Conservation (phyloP, 2,329 filamentous ascomycete species). For the Phyllosticta citribraziliensis region DNA sequence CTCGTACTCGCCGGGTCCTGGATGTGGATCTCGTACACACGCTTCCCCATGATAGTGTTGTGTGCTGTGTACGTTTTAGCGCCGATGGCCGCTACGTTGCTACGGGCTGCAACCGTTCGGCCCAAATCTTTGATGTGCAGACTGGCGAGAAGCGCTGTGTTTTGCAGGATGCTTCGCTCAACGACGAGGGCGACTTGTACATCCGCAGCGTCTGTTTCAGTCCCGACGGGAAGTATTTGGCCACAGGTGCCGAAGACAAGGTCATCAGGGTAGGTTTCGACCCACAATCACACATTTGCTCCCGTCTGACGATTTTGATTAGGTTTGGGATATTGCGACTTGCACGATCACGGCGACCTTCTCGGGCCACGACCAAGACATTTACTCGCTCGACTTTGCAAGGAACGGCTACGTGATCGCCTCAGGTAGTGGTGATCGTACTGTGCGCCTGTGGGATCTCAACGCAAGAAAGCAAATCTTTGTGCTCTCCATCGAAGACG, state of each 20-base stretch:
- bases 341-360: slow-evolving; percentile 86
- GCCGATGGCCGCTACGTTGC: slow-evolving; percentile 91
- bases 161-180: slow-evolving; percentile 78
- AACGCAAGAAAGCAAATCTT: slow-evolving; percentile 72
- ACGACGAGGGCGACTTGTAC: slow-evolving; percentile 85
- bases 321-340: slow-evolving; percentile 90
- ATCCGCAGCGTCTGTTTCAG: slow-evolving; percentile 98
- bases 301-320: slow-evolving; percentile 7
- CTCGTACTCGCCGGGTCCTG: slow-evolving; percentile 74
- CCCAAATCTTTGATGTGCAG: slow-evolving; percentile 94
- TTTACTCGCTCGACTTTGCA: slow-evolving; percentile 92
- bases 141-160: slow-evolving; percentile 81
- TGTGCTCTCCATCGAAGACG: slow-evolving; percentile 87
- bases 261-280: slow-evolving; percentile 67
- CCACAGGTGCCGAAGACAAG: slow-evolving; percentile 95
- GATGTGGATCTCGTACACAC: slow-evolving; percentile 94
- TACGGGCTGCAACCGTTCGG: slow-evolving; percentile 95
- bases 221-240: slow-evolving; percentile 85
- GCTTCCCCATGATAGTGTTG: slow-evolving; percentile 86
- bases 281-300: neutral
- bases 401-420: slow-evolving; percentile 90
- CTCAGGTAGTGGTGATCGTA: slow-evolving; percentile 88
- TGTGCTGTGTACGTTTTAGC: slow-evolving; percentile 96
- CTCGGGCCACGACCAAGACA: slow-evolving; percentile 95
- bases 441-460: slow-evolving; percentile 93